These are phyloP conservation scores for Lichtheimia ornata DNA, from an alignment of 371 early-diverging fungal species.

Conservation along the genomic window DNA sequence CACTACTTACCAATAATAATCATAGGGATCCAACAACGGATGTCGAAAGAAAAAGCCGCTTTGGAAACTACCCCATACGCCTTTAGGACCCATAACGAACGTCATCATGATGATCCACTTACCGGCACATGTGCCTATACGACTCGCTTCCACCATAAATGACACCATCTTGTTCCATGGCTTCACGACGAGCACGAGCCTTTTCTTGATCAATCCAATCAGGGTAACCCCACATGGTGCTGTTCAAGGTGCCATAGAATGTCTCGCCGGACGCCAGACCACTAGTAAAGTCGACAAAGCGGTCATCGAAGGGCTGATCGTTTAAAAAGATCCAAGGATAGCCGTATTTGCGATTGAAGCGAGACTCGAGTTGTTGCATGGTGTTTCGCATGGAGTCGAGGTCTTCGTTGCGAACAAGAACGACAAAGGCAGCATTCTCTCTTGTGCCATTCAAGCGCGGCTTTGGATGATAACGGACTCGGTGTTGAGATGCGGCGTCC, in stretches of 20 bases:
- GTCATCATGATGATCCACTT: not conserved
- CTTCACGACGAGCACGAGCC: slow-evolving; percentile 52
- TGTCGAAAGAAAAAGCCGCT: slow-evolving; percentile 92
- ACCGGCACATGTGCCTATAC: slow-evolving; percentile 94
- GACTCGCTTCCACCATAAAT: slow-evolving; percentile 81
- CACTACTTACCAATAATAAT: slow-evolving; percentile 91
- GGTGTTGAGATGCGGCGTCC: not conserved
- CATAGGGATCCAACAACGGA: slow-evolving; percentile 73
- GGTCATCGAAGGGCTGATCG: slow-evolving; percentile 73
- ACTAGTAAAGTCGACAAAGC: slow-evolving; percentile 61
- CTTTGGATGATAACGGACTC: slow-evolving; percentile 8
- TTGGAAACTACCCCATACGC: slow-evolving; percentile 39
- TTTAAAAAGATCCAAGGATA: slow-evolving; percentile 89
- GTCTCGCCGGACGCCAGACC: slow-evolving; percentile 49
- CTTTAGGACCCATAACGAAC: not conserved
- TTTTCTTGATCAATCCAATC: slow-evolving; percentile 69
- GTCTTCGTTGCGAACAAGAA: slow-evolving; percentile 73
- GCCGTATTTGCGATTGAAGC: slow-evolving; percentile 75
- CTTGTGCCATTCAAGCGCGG: slow-evolving; percentile 7
- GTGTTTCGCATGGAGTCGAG: slow-evolving; percentile 63
- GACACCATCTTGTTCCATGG: slow-evolving; percentile 58
- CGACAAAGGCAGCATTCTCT: slow-evolving; percentile 60
- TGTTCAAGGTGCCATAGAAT: slow-evolving; percentile 32
- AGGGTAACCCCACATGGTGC: slow-evolving; percentile 81
- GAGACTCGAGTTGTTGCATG: slow-evolving; percentile 74